A percentile compares a stretch with the other conserved stretches of the same genome.
These are phyloP conservation scores for Syncephalastrum monosporum DNA, from an alignment of 371 early-diverging fungal genomes.

Conservation along the genomic window DNA sequence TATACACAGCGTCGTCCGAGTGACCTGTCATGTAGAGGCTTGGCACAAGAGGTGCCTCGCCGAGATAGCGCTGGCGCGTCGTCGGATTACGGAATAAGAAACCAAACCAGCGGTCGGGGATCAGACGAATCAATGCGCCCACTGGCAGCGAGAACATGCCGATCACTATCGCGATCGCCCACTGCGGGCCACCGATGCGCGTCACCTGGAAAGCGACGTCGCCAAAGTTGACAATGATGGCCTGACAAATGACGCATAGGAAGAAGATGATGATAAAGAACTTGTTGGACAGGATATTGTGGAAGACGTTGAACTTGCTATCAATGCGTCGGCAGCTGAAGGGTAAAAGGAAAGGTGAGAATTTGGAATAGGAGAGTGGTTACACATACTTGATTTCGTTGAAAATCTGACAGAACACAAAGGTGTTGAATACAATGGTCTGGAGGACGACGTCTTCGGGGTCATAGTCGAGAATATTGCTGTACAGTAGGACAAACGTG, in stretches of 20 bases:
- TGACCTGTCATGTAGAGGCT: conserved; percentile 27
- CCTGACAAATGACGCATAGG: conserved; percentile 48
- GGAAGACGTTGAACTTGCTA: conserved; percentile 57
- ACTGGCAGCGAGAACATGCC: conserved; percentile 65
- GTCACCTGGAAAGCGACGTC: conserved; percentile 53
- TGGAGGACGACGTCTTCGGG: conserved; percentile 38
- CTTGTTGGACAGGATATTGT: conserved; percentile 44
- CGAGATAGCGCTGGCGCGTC: conserved; percentile 25
- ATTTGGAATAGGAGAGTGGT: not conserved
- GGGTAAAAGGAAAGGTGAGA: conserved; percentile 7
- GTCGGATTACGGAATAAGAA: conserved; percentile 22
- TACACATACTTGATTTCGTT: conserved; percentile 64
- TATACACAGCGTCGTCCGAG: not conserved
- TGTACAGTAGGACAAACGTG: conserved; percentile 55
- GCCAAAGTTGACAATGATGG: conserved; percentile 58
- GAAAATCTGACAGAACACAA: conserved; percentile 79
- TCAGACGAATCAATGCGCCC: conserved; percentile 65
- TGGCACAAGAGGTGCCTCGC: conserved; percentile 9
- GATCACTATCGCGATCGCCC: conserved; percentile 64
- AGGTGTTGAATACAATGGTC: conserved; percentile 75
- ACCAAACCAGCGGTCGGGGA: conserved; percentile 45
- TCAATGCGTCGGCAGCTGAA: conserved; percentile 65
- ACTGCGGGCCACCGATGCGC: conserved; percentile 50
- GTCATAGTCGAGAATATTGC: conserved; percentile 22
- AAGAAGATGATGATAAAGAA: conserved; percentile 57